These are phyloP conservation scores for Draba incana DNA, from an alignment of 345 rosid species.

Conservation along the genomic window DNA sequence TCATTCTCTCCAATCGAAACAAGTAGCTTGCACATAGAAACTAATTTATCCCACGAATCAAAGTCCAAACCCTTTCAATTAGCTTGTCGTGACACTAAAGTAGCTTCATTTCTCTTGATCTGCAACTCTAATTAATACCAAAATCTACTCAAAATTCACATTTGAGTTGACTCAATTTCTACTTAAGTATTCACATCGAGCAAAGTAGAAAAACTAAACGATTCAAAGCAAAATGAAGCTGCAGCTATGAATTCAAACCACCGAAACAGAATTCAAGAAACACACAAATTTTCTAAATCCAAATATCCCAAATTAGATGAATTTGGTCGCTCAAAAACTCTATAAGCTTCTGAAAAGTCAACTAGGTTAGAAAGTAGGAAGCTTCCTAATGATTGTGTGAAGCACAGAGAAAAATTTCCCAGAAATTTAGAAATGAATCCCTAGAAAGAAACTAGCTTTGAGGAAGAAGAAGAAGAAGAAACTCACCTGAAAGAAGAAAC, in stretches of 20 bases:
- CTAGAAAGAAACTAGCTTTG: conserved; percentile 10
- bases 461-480: conserved; percentile 1
- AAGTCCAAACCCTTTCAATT: not conserved
- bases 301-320: conserved; percentile 7
- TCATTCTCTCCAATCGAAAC: conserved; percentile 9
- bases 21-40: conserved; percentile 4
- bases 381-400: not conserved
- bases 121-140: not conserved
- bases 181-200: not conserved
- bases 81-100: not conserved
- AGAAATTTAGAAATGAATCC: conserved; percentile 8
- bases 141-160: conserved; percentile 4
- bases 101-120: conserved; percentile 8
- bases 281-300: conserved; percentile 8
- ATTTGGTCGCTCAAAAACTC: not conserved
- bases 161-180: conserved; percentile 28
- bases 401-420: conserved; percentile 4
- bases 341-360: conserved; percentile 30
- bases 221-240: conserved; percentile 5
- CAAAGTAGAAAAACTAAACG: not conserved
- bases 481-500: conserved; percentile 19
- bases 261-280: conserved; percentile 7
- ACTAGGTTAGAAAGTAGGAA: conserved; percentile 37
- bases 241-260: conserved; percentile 17
- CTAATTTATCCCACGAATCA: not conserved